These are phyloP conservation scores for Pythium folliculosum DNA, from an alignment of 352 stramenopile genomes.

Conservation along the genomic window DNA sequence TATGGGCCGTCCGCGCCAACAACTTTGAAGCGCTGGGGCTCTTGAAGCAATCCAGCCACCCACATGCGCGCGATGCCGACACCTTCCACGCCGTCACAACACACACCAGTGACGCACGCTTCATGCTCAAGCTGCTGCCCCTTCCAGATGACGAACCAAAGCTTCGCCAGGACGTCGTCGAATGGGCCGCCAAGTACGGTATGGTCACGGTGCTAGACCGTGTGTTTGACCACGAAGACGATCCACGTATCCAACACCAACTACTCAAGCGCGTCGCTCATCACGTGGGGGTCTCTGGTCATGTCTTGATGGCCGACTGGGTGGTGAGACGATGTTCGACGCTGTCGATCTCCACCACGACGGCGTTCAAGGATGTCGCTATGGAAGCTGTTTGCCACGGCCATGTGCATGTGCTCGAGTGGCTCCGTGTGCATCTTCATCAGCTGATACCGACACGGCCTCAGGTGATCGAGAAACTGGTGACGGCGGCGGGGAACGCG, in stretches of 20 bases:
- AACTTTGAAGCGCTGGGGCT: background rate
- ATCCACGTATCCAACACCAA: background rate
- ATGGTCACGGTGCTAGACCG: slow-evolving; percentile 1
- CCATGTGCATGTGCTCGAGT: background rate
- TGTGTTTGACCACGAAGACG: background rate
- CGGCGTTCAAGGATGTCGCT: too few relatives aligned
- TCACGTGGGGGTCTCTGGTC: background rate
- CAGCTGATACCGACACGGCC: background rate
- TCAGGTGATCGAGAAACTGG: too few relatives aligned
- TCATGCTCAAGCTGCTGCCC: slow-evolving; percentile 1
- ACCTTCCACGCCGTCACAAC: background rate
- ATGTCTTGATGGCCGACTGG: background rate
- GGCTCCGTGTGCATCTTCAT: background rate
- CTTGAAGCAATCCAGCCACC: background rate
- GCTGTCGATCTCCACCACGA: too few relatives aligned
- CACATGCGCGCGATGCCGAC: background rate
- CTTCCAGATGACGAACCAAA: background rate
- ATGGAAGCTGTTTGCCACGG: too few relatives aligned
- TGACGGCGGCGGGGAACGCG: too few relatives aligned
- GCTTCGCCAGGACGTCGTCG: background rate
- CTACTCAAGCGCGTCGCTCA: background rate
- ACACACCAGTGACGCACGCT: background rate
- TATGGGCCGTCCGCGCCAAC: background rate
- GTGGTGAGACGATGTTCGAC: too few relatives aligned
- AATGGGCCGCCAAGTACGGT: background rate